Evolutionary conservation across 768 basidiomycete genomes (phyloP).

Genomic region (Podaxis sp.): DNA sequence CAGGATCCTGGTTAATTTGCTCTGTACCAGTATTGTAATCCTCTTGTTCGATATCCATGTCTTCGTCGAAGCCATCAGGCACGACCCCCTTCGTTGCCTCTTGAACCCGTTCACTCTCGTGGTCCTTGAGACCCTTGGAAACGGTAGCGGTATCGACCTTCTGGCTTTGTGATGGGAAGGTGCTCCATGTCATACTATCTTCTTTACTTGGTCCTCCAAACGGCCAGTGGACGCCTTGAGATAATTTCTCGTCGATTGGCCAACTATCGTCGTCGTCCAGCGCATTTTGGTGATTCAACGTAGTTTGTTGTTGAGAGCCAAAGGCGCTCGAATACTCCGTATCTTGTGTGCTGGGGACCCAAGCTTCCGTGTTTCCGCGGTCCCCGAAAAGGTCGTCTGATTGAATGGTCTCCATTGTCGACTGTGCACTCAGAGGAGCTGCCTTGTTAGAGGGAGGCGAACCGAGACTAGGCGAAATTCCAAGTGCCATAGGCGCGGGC

Average conservation of each 20-base stretch:
- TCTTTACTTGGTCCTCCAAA: conserved; percentile 54
- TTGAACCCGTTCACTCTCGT: conserved; percentile 5
- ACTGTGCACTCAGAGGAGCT: conserved; percentile 44
- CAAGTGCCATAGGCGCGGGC: conserved; percentile 45
- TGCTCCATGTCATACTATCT: conserved; percentile 78
- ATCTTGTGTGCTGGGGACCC: conserved; percentile 63
- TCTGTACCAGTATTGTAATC: conserved; percentile 33
- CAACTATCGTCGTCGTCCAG: conserved; percentile 72
- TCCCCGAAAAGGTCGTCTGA: conserved; percentile 54
- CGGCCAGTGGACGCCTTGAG: conserved; percentile 58
- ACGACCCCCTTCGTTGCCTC: conserved; percentile 12
- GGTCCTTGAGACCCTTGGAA: conserved; percentile 15
- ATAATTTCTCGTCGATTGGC: conserved; percentile 67
- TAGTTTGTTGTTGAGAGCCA: conserved; percentile 31
- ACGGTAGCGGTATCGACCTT: conserved; percentile 36
- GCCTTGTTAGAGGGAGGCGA: conserved; percentile 26
- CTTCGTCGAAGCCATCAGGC: conserved; percentile 34
- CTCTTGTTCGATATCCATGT: conserved; percentile 33
- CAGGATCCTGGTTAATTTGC: conserved; percentile 27
- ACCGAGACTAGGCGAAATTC: conserved; percentile 33
- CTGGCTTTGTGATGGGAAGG: conserved; percentile 59
- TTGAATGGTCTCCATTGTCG: conserved; percentile 49
- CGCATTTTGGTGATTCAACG: conserved; percentile 24
- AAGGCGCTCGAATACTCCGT: conserved; percentile 43
- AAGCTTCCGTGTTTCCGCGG: conserved; percentile 41